Evolutionary conservation across 371 early-diverging fungal genomes (phyloP), one percentile per base, ranked within the genome.

Genomic region (Haplosporangium sp.): DNA sequence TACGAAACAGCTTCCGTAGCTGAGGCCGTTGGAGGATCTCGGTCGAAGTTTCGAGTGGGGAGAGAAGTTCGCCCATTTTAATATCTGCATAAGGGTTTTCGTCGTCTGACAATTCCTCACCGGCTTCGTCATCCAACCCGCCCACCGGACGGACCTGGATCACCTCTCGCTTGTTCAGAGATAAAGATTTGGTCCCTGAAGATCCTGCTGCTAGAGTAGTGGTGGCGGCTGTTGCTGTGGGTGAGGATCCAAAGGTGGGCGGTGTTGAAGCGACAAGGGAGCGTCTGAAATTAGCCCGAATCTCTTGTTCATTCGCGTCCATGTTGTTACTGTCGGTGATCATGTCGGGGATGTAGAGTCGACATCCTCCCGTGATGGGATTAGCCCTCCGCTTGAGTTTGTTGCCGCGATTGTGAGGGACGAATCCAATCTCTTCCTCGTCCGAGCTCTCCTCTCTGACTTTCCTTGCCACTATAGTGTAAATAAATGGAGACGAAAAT

Each of bases 21-120:
- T 71, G 79, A 3, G 79, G 72, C 16, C 71, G 59, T 18, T 71
- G 67, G 50, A 79, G 45, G 40, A 79, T 72, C 9, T 79, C 79
- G 42, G 79, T 79, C 29, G 79, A 72, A 0, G 60, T 55, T 55
- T 79, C 79, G 18, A 79, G 57, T 0, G 79, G 79, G 6, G 79
- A 71, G 37, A 79, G 12, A 51, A 79, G 45, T 48, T 79, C 73
- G n/a, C 42, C 54, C 36, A 79, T 61, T 55, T 68, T 72, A 65
- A 79, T 66, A 8, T 72, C 73, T 13, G 79, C 79, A 40, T 79
- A 79, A 0, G 79, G 79, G 48, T 79, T 66, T 41, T 76, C 79
- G 23, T 79, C 79, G 20, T 70, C 76, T 8, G 69, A 68, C 9
- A 67, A 21, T 8, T 55, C 75, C 18, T 65, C 69, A 10, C 53